Percentiles rank a stretch among this genome's conserved stretches.
Evolutionary conservation across 1,284 basidiomycete genomes (phyloP).

Genomic region (Ustilago nuda): DNA sequence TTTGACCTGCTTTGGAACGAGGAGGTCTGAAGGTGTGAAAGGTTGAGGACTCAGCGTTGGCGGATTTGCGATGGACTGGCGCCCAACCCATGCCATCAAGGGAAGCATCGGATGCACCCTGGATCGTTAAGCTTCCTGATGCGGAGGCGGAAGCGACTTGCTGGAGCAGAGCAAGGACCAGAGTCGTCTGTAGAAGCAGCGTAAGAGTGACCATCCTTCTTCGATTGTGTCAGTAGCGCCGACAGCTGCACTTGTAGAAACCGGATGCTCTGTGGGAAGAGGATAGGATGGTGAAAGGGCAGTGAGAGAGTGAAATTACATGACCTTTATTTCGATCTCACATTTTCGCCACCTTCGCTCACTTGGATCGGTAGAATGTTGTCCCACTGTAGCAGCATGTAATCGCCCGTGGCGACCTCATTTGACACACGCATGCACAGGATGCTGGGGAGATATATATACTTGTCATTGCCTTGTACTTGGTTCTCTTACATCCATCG

Average conservation of each 20-base stretch:
- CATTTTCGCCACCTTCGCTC: no score
- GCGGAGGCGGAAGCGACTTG: background rate
- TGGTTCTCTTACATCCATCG: no score
- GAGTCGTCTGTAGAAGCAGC: background rate
- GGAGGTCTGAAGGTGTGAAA: background rate
- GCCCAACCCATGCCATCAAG: background rate
- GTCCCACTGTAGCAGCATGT: no score
- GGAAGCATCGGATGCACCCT: background rate
- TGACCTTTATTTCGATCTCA: no score
- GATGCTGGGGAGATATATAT: no score
- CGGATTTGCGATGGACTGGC: background rate
- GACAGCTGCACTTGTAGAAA: background rate
- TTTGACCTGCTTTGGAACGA: slow-evolving; percentile 6
- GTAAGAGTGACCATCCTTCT: slow-evolving; percentile 9
- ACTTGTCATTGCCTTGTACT: no score
- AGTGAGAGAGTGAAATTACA: background rate
- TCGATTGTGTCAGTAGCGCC: background rate
- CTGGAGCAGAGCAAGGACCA: slow-evolving; percentile 14
- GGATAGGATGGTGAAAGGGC: background rate
- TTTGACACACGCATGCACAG: no score
- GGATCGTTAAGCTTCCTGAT: background rate
- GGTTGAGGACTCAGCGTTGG: background rate
- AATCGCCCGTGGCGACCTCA: no score
- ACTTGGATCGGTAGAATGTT: no score
- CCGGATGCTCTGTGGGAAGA: background rate